phyloP scores from a whole-genome alignment of 768 basidiomycete species.

The Neoboletus magnificus region DNA sequence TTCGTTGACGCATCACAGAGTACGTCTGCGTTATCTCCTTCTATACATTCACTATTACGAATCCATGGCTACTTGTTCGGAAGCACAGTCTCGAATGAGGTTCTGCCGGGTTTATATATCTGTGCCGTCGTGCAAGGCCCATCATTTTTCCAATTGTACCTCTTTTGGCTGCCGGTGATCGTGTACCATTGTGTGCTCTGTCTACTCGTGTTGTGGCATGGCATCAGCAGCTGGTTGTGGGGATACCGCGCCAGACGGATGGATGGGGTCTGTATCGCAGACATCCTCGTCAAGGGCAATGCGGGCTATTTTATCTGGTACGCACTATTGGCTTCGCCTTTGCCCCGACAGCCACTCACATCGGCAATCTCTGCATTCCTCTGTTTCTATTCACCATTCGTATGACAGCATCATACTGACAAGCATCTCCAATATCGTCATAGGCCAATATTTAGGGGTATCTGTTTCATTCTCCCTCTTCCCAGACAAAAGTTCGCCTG shows the following conservation, averaged over 20 bases:
- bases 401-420: background rate
- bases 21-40: background rate
- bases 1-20: background rate
- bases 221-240: background rate
- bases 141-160: background rate
- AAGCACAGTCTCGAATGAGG: background rate
- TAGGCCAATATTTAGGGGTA: background rate
- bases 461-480: background rate
- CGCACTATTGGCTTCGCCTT: background rate
- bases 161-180: background rate
- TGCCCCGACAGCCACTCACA: background rate
- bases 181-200: background rate
- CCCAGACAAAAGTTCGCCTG: background rate
- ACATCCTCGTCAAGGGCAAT: background rate
- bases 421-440: background rate
- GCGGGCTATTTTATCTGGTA: background rate
- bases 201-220: background rate
- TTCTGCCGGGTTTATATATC: background rate
- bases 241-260: background rate
- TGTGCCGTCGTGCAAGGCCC: background rate
- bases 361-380: background rate
- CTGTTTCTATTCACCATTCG: background rate
- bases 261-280: background rate
- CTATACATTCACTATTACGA: background rate
- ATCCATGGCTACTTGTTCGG: background rate